Conservation (phyloP, 75 land plant species). For the Sequoiadendron giganteum region DNA sequence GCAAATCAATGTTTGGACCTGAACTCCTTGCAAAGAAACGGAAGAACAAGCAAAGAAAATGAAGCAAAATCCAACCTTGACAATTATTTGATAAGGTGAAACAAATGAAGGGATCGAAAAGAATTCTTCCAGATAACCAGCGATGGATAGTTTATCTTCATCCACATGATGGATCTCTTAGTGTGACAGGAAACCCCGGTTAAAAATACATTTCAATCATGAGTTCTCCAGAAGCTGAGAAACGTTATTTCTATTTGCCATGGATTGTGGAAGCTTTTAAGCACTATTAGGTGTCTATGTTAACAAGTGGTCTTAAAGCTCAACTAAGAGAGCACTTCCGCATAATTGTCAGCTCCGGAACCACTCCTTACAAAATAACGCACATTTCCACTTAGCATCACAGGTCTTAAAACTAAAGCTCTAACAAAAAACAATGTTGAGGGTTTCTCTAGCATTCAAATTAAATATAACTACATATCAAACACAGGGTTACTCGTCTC, state of each 20-base stretch:
- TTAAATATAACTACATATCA: not conserved
- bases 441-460: not conserved
- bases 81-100: not conserved
- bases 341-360: not conserved
- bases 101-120: not conserved
- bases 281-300: not conserved
- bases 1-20: not conserved
- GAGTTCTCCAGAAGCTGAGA: not conserved
- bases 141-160: not conserved
- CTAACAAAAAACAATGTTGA: not conserved
- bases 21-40: not conserved
- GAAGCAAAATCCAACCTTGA: not conserved
- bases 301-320: not conserved
- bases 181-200: too few species aligned
- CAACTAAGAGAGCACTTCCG: not conserved
- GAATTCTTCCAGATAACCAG: not conserved
- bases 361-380: not conserved
- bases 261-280: not conserved
- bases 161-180: not conserved
- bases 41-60: not conserved
- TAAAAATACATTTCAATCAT: not conserved
- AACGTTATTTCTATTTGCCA: not conserved
- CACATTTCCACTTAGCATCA: not conserved
- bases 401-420: not conserved
- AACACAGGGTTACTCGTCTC: not conserved